A percentile compares a stretch with the other conserved stretches of the same genome.
Conservation (phyloP, 345 rosid genomes). For the Brassica incana region DNA sequence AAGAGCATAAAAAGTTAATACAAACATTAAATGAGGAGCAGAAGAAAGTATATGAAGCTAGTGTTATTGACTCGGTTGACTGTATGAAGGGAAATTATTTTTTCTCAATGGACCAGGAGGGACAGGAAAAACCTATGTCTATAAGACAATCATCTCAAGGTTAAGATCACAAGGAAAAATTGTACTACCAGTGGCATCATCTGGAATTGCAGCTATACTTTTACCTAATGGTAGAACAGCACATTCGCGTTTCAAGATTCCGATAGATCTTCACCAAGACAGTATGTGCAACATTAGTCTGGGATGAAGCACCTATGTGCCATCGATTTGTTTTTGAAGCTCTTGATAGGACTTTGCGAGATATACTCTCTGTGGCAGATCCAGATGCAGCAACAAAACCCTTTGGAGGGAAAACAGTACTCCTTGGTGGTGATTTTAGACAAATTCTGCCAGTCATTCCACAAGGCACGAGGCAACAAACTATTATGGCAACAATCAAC, state of each 20-base stretch:
- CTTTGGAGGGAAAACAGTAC: background rate
- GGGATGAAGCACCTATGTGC: background rate
- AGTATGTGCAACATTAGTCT: background rate
- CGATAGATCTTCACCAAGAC: slow-evolving; percentile 4
- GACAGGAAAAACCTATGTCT: background rate
- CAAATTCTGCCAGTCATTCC: background rate
- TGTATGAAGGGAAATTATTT: background rate
- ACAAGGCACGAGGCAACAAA: background rate
- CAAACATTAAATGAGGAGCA: background rate
- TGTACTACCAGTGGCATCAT: background rate
- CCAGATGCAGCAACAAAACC: background rate
- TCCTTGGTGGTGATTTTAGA: slow-evolving; percentile 1
- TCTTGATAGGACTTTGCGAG: slow-evolving; percentile 4
- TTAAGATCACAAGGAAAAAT: background rate
- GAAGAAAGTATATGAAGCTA: background rate
- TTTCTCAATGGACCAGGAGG: background rate
- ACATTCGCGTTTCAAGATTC: slow-evolving; percentile 19
- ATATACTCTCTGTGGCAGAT: background rate
- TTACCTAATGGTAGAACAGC: background rate
- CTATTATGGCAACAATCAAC: background rate
- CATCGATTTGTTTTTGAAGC: slow-evolving; percentile 8
- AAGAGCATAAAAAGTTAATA: background rate
- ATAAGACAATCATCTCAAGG: background rate
- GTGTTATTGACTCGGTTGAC: background rate
- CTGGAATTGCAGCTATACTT: background rate